Conservation (phyloP, 257 asterid species). For the Leptodermis oblonga region DNA sequence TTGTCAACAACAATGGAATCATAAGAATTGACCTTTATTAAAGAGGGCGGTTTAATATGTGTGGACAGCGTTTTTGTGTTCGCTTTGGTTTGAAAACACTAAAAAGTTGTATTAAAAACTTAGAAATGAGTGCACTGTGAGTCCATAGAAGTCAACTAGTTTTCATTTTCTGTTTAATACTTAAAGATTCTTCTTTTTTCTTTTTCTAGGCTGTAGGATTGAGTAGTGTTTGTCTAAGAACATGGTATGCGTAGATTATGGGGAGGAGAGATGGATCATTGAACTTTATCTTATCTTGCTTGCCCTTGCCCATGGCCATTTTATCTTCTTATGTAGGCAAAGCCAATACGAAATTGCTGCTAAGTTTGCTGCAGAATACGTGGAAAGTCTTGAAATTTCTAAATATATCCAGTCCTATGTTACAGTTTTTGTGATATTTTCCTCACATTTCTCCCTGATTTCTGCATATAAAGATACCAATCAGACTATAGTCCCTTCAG, state of each 20-base stretch:
- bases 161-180: not conserved
- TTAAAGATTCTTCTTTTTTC: too few relatives aligned
- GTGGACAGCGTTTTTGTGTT: too few relatives aligned
- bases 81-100: too few relatives aligned
- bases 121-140: too few relatives aligned
- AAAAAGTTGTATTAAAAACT: too few relatives aligned
- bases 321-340: not conserved
- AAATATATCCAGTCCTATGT: not conserved
- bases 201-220: too few relatives aligned
- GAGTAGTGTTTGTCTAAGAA: not conserved
- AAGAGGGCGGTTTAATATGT: not conserved
- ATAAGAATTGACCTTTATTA: not conserved
- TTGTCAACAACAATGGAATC: constrained; percentile 27
- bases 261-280: not conserved
- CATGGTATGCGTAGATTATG: constrained; percentile 8
- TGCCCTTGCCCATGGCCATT: constrained; percentile 1
- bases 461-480: too few relatives aligned
- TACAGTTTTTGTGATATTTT: not conserved
- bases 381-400: not conserved
- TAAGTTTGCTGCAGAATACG: not conserved
- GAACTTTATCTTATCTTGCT: constrained; percentile 23
- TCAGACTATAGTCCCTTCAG: too few relatives aligned
- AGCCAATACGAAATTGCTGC: not conserved
- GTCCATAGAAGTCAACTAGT: too few relatives aligned
- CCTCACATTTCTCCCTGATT: constrained; percentile 16